Conservation (phyloP, 1,284 basidiomycete genomes). For the Marasmius fiardii region DNA sequence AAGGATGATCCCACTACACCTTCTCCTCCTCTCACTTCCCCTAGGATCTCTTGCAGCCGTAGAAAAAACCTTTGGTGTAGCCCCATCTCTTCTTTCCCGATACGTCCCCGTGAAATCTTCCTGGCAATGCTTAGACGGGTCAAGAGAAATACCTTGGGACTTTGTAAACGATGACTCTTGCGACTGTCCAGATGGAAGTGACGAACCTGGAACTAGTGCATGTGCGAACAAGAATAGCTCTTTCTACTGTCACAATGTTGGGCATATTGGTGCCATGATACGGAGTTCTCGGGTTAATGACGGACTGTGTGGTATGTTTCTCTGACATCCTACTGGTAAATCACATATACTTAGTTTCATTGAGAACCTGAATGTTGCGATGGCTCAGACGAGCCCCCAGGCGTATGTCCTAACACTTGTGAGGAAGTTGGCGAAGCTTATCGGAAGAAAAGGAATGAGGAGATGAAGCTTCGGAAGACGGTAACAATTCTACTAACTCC, state of each 20-base stretch:
- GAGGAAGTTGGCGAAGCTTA: slow-evolving; percentile 72
- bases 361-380: slow-evolving; percentile 94
- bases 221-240: slow-evolving; percentile 57
- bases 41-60: not conserved
- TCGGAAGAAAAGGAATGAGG: slow-evolving; percentile 62
- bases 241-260: slow-evolving; percentile 90
- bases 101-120: slow-evolving; percentile 44
- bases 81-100: slow-evolving; percentile 40
- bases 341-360: slow-evolving; percentile 6
- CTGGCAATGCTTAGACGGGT: slow-evolving; percentile 75
- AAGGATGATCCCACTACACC: not conserved
- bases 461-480: slow-evolving; percentile 77
- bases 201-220: slow-evolving; percentile 92
- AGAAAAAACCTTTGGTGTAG: slow-evolving; percentile 35
- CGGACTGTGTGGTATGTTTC: slow-evolving; percentile 83
- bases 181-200: slow-evolving; percentile 90
- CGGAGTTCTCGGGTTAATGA: slow-evolving; percentile 88
- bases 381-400: slow-evolving; percentile 88
- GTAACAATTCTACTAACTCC: slow-evolving; percentile 36
- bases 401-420: slow-evolving; percentile 81
- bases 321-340: not conserved
- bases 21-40: not conserved
- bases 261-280: slow-evolving; percentile 82
- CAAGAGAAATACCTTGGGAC: slow-evolving; percentile 67
- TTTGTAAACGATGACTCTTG: slow-evolving; percentile 95